phyloP scores from a whole-genome alignment of 192 early-diverging fungal species.

The Gaertneriomyces sp. region DNA sequence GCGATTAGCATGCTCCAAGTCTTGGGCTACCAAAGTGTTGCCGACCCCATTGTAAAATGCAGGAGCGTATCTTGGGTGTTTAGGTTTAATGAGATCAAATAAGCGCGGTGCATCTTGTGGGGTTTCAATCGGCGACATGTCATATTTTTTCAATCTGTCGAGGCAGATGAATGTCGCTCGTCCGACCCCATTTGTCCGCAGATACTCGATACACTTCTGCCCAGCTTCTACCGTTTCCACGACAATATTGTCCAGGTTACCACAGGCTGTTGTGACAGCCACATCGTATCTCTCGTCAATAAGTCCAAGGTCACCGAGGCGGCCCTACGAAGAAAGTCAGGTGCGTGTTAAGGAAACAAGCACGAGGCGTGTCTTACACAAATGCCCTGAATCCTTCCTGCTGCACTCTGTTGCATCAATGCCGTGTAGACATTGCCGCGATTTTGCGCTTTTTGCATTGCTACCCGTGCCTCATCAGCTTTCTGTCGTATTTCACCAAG shows the following conservation, averaged over 20 bases:
- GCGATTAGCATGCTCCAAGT: constrained; percentile 79
- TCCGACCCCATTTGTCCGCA: constrained; percentile 82
- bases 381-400: constrained; percentile 72
- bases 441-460: constrained; percentile 60
- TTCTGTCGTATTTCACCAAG: constrained; percentile 26
- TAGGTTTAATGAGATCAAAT: constrained; percentile 83
- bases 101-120: constrained; percentile 78
- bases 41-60: constrained; percentile 84
- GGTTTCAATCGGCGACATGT: constrained; percentile 53
- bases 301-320: constrained; percentile 92
- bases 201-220: constrained; percentile 84
- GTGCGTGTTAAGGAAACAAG: too few species aligned
- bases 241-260: constrained; percentile 80
- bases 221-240: constrained; percentile 84
- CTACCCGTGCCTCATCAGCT: constrained; percentile 65
- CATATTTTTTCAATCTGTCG: constrained; percentile 59
- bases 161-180: constrained; percentile 80
- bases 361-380: constrained; percentile 41
- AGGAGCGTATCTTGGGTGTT: constrained; percentile 65
- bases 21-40: constrained; percentile 82
- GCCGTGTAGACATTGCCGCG: constrained; percentile 66
- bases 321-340: constrained; percentile 48
- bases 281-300: constrained; percentile 94
- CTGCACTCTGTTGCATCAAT: constrained; percentile 66
- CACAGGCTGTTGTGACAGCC: constrained; percentile 88